Percentiles rank a stretch among this genome's conserved stretches.
phyloP scores from a whole-genome alignment of 2,329 filamentous ascomycete genomes.

The Arthrobotrys entomopaga region DNA sequence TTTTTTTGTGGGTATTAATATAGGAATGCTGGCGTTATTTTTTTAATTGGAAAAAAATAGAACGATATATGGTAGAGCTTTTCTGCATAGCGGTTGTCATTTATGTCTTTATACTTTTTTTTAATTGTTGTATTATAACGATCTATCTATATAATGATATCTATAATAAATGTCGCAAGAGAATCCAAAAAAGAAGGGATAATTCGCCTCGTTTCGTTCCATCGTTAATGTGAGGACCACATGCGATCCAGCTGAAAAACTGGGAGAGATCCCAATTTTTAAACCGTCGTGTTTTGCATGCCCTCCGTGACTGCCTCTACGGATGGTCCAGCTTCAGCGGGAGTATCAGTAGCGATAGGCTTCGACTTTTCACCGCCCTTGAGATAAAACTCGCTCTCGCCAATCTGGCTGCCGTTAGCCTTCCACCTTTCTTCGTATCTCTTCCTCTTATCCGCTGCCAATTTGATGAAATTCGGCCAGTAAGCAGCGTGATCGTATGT shows the following conservation, averaged over 20 bases:
- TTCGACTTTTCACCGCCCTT: conserved; percentile 70
- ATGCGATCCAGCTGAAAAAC: not conserved
- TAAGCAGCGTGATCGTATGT: conserved; percentile 88
- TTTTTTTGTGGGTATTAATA: not conserved
- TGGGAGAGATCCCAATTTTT: not conserved
- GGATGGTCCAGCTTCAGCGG: conserved; percentile 17
- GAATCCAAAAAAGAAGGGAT: conserved; percentile 4
- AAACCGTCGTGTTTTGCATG: conserved; percentile 32
- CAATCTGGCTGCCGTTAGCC: conserved; percentile 79
- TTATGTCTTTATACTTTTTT: conserved; percentile 8
- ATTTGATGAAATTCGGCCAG: conserved; percentile 83
- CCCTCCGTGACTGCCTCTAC: conserved; percentile 45
- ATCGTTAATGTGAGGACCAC: too few species aligned
- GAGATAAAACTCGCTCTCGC: conserved; percentile 89
- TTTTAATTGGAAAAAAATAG: not conserved
- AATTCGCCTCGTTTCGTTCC: not conserved
- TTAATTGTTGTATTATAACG: conserved; percentile 41
- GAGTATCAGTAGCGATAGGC: conserved; percentile 24
- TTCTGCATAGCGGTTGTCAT: conserved; percentile 26
- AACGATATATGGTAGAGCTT: not conserved
- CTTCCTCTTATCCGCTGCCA: conserved; percentile 74
- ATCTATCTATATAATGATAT: conserved; percentile 36
- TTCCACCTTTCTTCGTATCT: conserved; percentile 78
- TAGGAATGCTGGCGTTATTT: conserved; percentile 2
- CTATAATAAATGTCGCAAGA: conserved; percentile 22